Evolutionary conservation across 345 rosid genomes (phyloP).

Genomic region (Stellera chamaejasme): DNA sequence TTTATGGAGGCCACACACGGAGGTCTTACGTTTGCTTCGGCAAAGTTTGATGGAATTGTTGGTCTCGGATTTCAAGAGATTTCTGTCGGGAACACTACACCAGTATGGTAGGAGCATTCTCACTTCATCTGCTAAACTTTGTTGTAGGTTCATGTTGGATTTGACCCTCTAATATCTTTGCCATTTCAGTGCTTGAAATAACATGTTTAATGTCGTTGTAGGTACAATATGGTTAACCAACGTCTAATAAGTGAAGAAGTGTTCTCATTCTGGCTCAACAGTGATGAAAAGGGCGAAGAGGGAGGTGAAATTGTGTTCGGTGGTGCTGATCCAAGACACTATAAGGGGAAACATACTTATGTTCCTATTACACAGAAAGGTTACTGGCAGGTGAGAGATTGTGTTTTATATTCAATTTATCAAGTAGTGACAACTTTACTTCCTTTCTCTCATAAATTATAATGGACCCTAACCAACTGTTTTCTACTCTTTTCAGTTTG

Average conservation of each 20-base stretch:
- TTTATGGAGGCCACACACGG: slow-evolving; percentile 71
- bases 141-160: neutral
- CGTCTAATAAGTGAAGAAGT: slow-evolving; percentile 41
- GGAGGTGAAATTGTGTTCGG: slow-evolving; percentile 91
- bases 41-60: slow-evolving; percentile 72
- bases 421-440: neutral
- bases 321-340: slow-evolving; percentile 57
- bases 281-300: slow-evolving; percentile 28
- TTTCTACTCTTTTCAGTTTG: slow-evolving; percentile 33
- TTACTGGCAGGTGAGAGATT: slow-evolving; percentile 65
- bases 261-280: slow-evolving; percentile 79
- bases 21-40: slow-evolving; percentile 42
- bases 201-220: slow-evolving; percentile 15
- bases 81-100: slow-evolving; percentile 55
- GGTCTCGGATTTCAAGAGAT: slow-evolving; percentile 83
- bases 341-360: slow-evolving; percentile 59
- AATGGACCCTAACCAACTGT: neutral
- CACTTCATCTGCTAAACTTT: neutral
- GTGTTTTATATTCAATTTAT: neutral
- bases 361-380: slow-evolving; percentile 65
- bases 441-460: neutral
- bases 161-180: neutral
- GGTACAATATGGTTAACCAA: slow-evolving; percentile 70
- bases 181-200: neutral
- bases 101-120: slow-evolving; percentile 42